A percentile compares a stretch with the other conserved stretches of the same genome.
Conservation (phyloP, 2,329 filamentous ascomycete genomes). For the Atkinsonella texensis region DNA sequence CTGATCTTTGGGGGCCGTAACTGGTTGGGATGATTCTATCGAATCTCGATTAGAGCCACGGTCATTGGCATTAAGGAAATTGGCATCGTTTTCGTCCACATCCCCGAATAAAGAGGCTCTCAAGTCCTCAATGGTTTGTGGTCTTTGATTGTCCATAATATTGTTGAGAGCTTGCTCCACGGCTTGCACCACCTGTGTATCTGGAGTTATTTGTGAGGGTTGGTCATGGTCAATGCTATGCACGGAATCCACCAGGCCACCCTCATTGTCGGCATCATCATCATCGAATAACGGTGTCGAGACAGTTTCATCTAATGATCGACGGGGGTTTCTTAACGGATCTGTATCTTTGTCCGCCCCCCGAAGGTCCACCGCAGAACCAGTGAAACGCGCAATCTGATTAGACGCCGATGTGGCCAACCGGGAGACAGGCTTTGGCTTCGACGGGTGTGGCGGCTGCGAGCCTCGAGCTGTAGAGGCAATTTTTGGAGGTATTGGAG, state of each 20-base stretch:
- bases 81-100: conserved; percentile 28
- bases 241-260: conserved; percentile 51
- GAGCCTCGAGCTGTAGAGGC: conserved; percentile 17
- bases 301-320: conserved; percentile 56
- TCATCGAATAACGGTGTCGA: conserved; percentile 61
- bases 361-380: conserved; percentile 37
- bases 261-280: conserved; percentile 63
- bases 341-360: conserved; percentile 25
- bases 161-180: conserved; percentile 87
- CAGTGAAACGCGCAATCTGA: conserved; percentile 27
- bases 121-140: conserved; percentile 50
- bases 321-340: conserved; percentile 34
- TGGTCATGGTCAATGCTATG: conserved; percentile 65
- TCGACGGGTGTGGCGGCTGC: conserved; percentile 30
- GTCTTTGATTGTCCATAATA: conserved; percentile 72
- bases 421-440: conserved; percentile 29
- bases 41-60: conserved; percentile 51
- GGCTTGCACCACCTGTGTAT: conserved; percentile 75
- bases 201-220: conserved; percentile 43
- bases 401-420: conserved; percentile 26
- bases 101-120: conserved; percentile 51
- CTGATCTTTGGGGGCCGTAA: conserved; percentile 28
- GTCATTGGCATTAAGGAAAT: conserved; percentile 40
- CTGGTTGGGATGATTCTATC: conserved; percentile 35
- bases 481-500: conserved; percentile 6